Evolutionary conservation across 352 stramenopile genomes (phyloP), one percentile per base, ranked within the genome.

Genomic region (Peronospora destructor): DNA sequence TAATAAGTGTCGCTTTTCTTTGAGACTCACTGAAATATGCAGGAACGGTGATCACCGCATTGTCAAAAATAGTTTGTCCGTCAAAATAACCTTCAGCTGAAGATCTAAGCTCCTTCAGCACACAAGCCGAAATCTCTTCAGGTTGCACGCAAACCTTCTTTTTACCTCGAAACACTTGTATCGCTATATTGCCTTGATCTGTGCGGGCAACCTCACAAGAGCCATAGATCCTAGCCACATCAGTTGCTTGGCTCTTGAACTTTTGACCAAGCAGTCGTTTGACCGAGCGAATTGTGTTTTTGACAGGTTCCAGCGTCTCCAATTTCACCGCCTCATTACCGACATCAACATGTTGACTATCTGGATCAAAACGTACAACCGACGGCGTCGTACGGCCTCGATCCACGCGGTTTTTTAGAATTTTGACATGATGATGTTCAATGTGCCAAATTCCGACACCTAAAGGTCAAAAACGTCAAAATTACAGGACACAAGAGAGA

Each of bases 31-130:
- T n/a, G n/a, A n/a, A n/a, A n/a, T n/a, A n/a, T n/a, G n/a, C n/a
- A n/a, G n/a, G 88, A n/a, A 97, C 88, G 5, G 87, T 97, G 56
- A 97, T 88, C 35, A 97, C 86, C 29, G 72, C 80, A 48, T 91
- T 90, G 53, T 85, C 59, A 25, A 91, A 66, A 17, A 46, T 53
- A 21, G 59, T 64, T 12, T 53, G 43, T 10, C 57, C 53, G 8
- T 79, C 67, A 45, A 86, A 86, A 45, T 89, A 88, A 0, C 59
- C 61, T 41, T 94, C 81, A 6, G 81, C 75, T 4, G 71, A 84
- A 4, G 61, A 57, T 57, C 92, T 92, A 17, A 92, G 70, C 41
- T 90, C 73, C 4, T 50, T 34, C 9, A 93, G 45, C 3, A 94
- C 63, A n/a, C n/a, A n/a, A n/a, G n/a, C n/a, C n/a, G n/a, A n/a